Base-by-base conservation (phyloP, 495 filamentous ascomycete genomes). In the Aspergillus baeticus region DNA sequence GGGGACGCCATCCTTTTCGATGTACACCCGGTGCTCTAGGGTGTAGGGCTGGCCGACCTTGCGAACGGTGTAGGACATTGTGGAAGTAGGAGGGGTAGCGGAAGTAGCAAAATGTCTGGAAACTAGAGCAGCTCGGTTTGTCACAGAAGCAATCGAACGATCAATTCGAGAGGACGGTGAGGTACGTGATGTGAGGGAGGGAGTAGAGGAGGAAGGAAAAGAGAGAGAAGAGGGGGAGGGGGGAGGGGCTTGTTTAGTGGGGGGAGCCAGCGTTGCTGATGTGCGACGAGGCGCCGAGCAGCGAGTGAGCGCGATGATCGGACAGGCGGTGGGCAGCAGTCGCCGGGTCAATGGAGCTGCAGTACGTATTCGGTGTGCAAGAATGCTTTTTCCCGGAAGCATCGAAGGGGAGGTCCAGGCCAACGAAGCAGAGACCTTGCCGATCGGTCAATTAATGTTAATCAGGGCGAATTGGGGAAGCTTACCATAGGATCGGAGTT, bases 1-100 rank as follows among this genome's bases (percentile, higher is more conserved):
- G 51, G 90, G 90, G 26, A 89, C 77, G 77, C 95, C 94, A 91
- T 98, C 91, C 78, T 92, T 91, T 84, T 98, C 94, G 67, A 98
- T 84, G 84, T 86, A 99, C 76, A 97, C 86, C 69, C 94, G 91
- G 84, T 97, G 88, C 80, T 98, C 95, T 67, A 98, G 81, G 51
- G 94, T 98, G 79, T 96, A 88, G 61, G 91, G 85, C 56, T 88
- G 83, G 60, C 84, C 95, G 65, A 96, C 81, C 83, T 94, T 97
- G 72, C 93, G 84, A 69, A 88, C 72, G 62, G 79, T 77, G 84
- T 91, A 77, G 45, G 75, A 67, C 71, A 81, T 82, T 54, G 57
- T 72, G 60, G 67, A 61, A 13, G 69, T 39, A 21, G 55, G 57
- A 17, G 62, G 58, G 31, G 60, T 23, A 50, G 61, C 45, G 17